phyloP scores from a whole-genome alignment of 2,329 filamentous ascomycete species.

The Fusarium proliferatum region DNA sequence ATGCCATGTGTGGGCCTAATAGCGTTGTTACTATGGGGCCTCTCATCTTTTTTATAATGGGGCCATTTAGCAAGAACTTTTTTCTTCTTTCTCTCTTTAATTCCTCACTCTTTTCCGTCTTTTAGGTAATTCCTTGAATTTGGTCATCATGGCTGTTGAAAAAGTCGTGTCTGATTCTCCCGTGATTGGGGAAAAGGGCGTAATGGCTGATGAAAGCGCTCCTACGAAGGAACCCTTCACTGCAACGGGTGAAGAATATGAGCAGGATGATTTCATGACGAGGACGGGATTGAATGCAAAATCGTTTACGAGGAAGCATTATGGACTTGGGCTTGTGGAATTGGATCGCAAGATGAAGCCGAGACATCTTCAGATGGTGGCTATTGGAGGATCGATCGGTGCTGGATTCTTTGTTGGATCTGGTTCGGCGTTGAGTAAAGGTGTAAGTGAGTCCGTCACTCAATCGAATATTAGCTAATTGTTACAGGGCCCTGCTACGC shows the following conservation, averaged over 20 bases:
- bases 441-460: constrained; percentile 42
- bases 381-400: constrained; percentile 70
- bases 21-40: constrained; percentile 28
- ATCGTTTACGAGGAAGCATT: constrained; percentile 41
- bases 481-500: constrained; percentile 53
- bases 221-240: constrained; percentile 10
- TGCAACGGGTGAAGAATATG: constrained; percentile 27
- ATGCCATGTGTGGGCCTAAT: constrained; percentile 25
- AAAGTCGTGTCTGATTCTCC: constrained; percentile 13
- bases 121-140: neutral
- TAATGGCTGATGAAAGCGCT: constrained; percentile 13
- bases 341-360: constrained; percentile 63
- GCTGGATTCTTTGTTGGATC: constrained; percentile 73
- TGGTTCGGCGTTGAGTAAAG: constrained; percentile 62
- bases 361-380: constrained; percentile 71
- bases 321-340: constrained; percentile 43
- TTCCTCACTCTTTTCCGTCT: neutral
- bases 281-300: constrained; percentile 41
- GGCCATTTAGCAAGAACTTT: constrained; percentile 23
- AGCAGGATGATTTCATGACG: constrained; percentile 43
- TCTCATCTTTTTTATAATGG: constrained; percentile 30
- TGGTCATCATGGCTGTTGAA: constrained; percentile 17
- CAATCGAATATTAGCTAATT: neutral
- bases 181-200: constrained; percentile 12
- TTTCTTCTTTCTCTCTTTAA: neutral